Percentiles rank a stretch among this genome's conserved stretches.
phyloP scores from a whole-genome alignment of 2,329 filamentous ascomycete species.

The Colletotrichum liaoningense region DNA sequence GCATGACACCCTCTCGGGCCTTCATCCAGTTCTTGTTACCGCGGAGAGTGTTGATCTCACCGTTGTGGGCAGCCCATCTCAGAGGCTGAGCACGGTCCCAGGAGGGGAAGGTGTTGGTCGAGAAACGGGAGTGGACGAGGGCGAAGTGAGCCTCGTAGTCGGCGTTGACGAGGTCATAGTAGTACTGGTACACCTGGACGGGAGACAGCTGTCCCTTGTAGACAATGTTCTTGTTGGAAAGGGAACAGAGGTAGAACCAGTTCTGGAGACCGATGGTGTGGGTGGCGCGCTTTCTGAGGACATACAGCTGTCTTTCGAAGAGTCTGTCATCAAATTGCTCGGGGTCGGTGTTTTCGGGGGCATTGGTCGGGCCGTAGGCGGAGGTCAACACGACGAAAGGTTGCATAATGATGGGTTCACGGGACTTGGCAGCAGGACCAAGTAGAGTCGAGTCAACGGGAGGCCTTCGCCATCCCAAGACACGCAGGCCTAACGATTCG shows the following conservation, averaged over 20 bases:
- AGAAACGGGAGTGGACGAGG: slow-evolving; percentile 96
- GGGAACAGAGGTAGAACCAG: slow-evolving; percentile 98
- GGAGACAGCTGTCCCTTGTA: slow-evolving; percentile 98
- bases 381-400: slow-evolving; percentile 92
- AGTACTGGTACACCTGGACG: slow-evolving; percentile 97
- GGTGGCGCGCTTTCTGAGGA: slow-evolving; percentile 93
- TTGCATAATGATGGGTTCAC: slow-evolving; percentile 95
- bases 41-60: slow-evolving; percentile 96
- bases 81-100: slow-evolving; percentile 98
- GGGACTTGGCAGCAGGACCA: slow-evolving; percentile 90
- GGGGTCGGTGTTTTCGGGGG: slow-evolving; percentile 81
- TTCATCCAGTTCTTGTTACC: slow-evolving; percentile 99
- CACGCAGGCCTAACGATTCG: slow-evolving; percentile 85
- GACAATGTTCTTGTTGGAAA: slow-evolving; percentile 98
- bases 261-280: slow-evolving; percentile 96
- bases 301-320: slow-evolving; percentile 94
- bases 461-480: slow-evolving; percentile 96
- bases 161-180: slow-evolving; percentile 95
- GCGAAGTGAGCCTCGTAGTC: slow-evolving; percentile 98
- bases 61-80: slow-evolving; percentile 97
- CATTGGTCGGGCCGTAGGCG: slow-evolving; percentile 84
- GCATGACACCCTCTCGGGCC: slow-evolving; percentile 93
- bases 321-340: slow-evolving; percentile 84
- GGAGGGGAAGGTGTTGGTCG: slow-evolving; percentile 97
- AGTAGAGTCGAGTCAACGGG: slow-evolving; percentile 93